These are phyloP conservation scores for Leccinum huronense DNA, from an alignment of 1,284 basidiomycete genomes.

Conservation along the genomic window DNA sequence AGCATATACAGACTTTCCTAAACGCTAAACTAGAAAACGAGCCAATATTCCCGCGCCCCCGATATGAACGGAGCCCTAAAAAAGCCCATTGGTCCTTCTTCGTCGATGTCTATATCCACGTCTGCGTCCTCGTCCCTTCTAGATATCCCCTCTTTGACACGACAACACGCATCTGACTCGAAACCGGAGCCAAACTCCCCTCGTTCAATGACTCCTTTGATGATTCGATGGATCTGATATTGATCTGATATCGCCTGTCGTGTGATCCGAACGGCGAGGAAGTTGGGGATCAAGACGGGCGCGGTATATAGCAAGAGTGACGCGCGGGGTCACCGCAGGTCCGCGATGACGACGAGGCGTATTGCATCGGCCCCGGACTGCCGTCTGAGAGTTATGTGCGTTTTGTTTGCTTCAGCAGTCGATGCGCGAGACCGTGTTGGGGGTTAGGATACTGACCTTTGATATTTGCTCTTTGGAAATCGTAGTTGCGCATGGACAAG, in stretches of 20 bases:
- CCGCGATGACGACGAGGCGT: conserved; percentile 89
- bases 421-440: no score
- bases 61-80: conserved; percentile 33
- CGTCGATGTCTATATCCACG: conserved; percentile 32
- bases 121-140: conserved; percentile 34
- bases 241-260: conserved; percentile 83
- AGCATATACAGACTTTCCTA: conserved; percentile 62
- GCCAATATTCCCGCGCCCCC: conserved; percentile 44
- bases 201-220: conserved; percentile 62
- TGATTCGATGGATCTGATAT: conserved; percentile 41
- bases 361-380: conserved; percentile 87
- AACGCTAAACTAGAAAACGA: conserved; percentile 55
- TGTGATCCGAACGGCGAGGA: conserved; percentile 86
- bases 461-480: not conserved
- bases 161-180: conserved; percentile 24
- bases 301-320: conserved; percentile 91
- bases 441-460: no score
- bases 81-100: conserved; percentile 25
- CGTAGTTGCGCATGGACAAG: conserved; percentile 81
- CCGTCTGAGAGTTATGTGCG: conserved; percentile 86
- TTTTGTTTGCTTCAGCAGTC: conserved; percentile 15
- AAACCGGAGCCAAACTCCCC: conserved; percentile 34
- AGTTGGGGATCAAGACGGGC: conserved; percentile 85
- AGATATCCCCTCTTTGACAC: conserved; percentile 29
- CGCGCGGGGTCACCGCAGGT: conserved; percentile 74